Conservation (phyloP, 306 rosid species). For the Lotus japonicus region DNA sequence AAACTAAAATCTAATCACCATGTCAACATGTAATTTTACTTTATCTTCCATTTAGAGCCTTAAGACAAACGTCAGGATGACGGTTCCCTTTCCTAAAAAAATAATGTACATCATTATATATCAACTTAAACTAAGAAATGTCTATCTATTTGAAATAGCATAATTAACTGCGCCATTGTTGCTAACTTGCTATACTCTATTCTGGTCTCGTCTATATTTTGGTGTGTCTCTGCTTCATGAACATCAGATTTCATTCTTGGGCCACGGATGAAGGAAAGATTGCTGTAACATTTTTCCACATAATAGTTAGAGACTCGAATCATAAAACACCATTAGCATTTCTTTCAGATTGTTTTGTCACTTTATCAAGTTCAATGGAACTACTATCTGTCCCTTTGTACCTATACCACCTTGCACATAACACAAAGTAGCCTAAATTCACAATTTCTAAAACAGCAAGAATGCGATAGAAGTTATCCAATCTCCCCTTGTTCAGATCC, state of each 20-base stretch:
- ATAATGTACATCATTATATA: background rate
- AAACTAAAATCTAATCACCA: background rate
- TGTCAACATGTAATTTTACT: background rate
- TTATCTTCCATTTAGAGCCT: background rate
- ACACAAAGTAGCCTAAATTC: slow-evolving; percentile 51
- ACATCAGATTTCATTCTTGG: background rate
- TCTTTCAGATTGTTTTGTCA: slow-evolving; percentile 26
- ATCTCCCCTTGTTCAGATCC: slow-evolving; percentile 78
- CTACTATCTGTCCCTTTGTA: slow-evolving; percentile 41
- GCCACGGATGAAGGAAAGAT: background rate
- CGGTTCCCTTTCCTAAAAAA: background rate
- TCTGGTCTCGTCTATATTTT: background rate
- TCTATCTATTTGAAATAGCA: background rate
- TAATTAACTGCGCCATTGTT: background rate
- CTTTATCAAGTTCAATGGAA: slow-evolving; percentile 26
- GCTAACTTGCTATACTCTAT: background rate
- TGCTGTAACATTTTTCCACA: background rate
- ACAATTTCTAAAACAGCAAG: slow-evolving; percentile 38
- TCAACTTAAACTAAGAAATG: background rate
- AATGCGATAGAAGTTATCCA: slow-evolving; percentile 59
- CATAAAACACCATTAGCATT: slow-evolving; percentile 10
- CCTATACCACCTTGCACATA: slow-evolving; percentile 59
- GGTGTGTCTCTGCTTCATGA: slow-evolving; percentile 5
- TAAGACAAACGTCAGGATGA: too few relatives aligned
- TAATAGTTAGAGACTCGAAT: background rate